Percentiles rank a stretch among this genome's conserved stretches.
phyloP scores from a whole-genome alignment of 345 rosid species.

The Eucalyptus curtisii region DNA sequence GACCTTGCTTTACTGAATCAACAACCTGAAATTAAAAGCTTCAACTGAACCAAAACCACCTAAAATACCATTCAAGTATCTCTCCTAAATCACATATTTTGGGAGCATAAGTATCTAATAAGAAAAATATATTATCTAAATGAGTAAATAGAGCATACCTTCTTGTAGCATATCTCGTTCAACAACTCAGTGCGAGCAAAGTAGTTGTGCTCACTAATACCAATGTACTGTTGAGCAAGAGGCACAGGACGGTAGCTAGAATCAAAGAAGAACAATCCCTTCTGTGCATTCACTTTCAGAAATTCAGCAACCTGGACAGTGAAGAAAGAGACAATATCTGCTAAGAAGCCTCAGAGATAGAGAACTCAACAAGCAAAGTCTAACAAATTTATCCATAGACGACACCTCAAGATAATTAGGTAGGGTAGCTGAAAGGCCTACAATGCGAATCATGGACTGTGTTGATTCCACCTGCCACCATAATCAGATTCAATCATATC shows the following conservation, averaged over 20 bases:
- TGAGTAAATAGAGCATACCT: constrained; percentile 24
- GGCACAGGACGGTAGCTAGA: constrained; percentile 99
- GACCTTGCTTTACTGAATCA: constrained; percentile 83
- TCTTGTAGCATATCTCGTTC: constrained; percentile 91
- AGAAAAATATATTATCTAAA: not conserved
- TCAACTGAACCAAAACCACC: constrained; percentile 2
- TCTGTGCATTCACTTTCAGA: constrained; percentile 82
- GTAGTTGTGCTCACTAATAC: constrained; percentile 89
- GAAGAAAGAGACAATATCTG: not conserved
- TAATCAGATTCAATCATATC: not conserved
- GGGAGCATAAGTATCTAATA: not conserved
- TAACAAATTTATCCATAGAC: not conserved
- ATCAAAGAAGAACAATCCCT: constrained; percentile 93
- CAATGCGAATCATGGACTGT: constrained; percentile 95
- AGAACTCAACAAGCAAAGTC: not conserved
- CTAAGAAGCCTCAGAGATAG: not conserved
- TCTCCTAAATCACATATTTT: not conserved
- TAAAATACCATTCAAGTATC: not conserved
- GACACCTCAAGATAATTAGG: constrained; percentile 89
- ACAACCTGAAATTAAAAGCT: constrained; percentile 37
- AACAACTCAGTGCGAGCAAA: constrained; percentile 67
- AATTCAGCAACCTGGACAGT: constrained; percentile 81
- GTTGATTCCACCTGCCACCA: constrained; percentile 86
- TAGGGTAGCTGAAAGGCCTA: constrained; percentile 96
- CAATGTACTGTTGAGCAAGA: constrained; percentile 95